These are phyloP conservation scores for Durusdinium trenchii DNA, from an alignment of 73 alveolate genomes.

Conservation along the genomic window DNA sequence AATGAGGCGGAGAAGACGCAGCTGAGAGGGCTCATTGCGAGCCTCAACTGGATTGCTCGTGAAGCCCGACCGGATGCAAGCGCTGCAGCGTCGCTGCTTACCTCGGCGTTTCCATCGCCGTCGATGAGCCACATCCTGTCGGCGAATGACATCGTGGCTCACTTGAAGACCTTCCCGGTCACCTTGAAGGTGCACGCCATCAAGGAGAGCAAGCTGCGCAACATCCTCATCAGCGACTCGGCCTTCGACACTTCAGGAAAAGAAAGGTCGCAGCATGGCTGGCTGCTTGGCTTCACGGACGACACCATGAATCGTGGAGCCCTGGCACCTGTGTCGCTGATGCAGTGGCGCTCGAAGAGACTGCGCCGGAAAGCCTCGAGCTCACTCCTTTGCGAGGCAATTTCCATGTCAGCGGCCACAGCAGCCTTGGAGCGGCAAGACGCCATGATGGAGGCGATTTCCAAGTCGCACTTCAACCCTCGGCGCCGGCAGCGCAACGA, in stretches of 20 bases:
- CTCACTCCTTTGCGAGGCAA: not conserved
- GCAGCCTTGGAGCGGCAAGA: not conserved
- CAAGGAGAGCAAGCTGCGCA: not conserved
- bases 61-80: conserved; percentile 21
- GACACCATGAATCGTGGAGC: not conserved
- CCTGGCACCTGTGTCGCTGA: not conserved
- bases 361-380: conserved; percentile 4
- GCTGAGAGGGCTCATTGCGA: not conserved
- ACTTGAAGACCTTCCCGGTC: not conserved
- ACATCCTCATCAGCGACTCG: not conserved
- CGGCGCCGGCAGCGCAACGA: not conserved
- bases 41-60: not conserved
- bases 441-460: not conserved
- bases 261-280: conserved; percentile 6
- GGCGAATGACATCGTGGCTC: not conserved
- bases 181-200: not conserved
- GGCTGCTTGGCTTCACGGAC: conserved; percentile 7
- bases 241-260: not conserved
- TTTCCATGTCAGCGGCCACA: not conserved
- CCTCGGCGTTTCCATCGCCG: not conserved
- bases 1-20: not conserved
- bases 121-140: not conserved
- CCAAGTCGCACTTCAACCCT: not conserved
- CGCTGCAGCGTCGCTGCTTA: not conserved
- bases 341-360: not conserved